Base-by-base conservation (phyloP, 345 rosid genomes). In the Lepidium didymum region DNA sequence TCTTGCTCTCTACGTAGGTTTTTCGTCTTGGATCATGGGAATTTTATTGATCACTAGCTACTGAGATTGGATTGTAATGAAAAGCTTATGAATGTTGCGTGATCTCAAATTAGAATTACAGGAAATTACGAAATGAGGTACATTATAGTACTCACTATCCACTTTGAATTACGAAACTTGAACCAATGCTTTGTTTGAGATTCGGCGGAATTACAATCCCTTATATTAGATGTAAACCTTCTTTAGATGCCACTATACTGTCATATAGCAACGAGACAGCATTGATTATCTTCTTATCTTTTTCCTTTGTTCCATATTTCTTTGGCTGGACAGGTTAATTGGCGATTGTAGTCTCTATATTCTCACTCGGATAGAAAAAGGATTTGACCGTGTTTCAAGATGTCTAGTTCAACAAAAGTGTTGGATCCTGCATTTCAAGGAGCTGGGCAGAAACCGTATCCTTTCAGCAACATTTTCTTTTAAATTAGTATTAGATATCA, bases 401-500 rank as follows among this genome's bases (percentile, higher is more conserved):
- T 95, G 99, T 86, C 97, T 76, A 82, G 81, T 77, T 75, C 99
- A 55, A 54, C 85, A 31, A 91, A 95, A 81, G 81, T 77, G 56
- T 63, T 86, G 77, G 99, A 95, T 78, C 98, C 98, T 70, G 94
- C 98, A 49, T 95, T 95, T 76, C 98, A 89, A 72, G 96, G 97
- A 78, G 89, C 66, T 52, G 99, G 99, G 25, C 97, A 91, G 81
- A 91, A 86, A 88, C 75, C 75, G 98, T 95, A 95, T 89, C 90
- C 96, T 86, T 75, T 57, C 58, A 35, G 25, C 65, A 12, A 25
- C 14, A 14, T 23, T 53, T 62, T n/a, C 1, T 68, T 27, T 69
- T 27, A 8, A 5, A 16, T 40, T 40, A 53, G 5, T 53, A 12
- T 47, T 47, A 25, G 16, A 9, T 23, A 19, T 37, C 33, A 12